These are phyloP conservation scores for Candida tetrigidarum DNA, from an alignment of 1,139 yeast genomes.

Conservation along the genomic window DNA sequence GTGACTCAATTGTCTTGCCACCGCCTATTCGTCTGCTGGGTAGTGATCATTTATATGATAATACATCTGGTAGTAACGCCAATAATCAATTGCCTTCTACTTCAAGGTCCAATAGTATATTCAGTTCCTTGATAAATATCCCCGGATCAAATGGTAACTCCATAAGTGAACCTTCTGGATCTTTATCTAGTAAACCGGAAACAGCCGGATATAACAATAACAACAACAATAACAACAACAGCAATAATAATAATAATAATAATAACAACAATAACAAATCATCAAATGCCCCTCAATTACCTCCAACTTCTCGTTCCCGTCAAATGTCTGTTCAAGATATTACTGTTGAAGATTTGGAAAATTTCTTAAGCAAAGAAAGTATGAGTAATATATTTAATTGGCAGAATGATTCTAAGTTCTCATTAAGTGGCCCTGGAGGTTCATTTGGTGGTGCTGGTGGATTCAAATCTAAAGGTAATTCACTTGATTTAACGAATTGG, in stretches of 20 bases:
- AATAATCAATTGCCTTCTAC: conserved; percentile 4
- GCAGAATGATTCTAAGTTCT: conserved; percentile 22
- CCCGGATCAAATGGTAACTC: conserved; percentile 42
- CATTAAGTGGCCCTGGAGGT: conserved; percentile 12
- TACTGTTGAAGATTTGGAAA: conserved; percentile 47
- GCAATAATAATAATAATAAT: neutral
- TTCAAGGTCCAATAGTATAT: conserved; percentile 44
- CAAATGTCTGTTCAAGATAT: conserved; percentile 26
- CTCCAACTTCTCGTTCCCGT: conserved; percentile 18
- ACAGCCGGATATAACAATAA: neutral
- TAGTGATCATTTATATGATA: conserved; percentile 16
- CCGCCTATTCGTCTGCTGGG: conserved; percentile 27
- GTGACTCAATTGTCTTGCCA: conserved; percentile 37
- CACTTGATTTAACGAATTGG: conserved; percentile 33
- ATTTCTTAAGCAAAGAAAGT: conserved; percentile 47
- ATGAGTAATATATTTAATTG: conserved; percentile 38
- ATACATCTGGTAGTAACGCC: conserved; percentile 2
- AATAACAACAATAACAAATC: neutral
- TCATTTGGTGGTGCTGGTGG: conserved; percentile 11
- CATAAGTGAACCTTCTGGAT: conserved; percentile 28
- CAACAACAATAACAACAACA: neutral
- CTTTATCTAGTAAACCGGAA: conserved; percentile 1
- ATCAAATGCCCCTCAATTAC: conserved; percentile 13
- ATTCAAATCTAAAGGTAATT: conserved; percentile 27
- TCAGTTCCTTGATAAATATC: conserved; percentile 44